Conservation (phyloP, 2,329 filamentous ascomycete genomes). For the Cercospora zeina region DNA sequence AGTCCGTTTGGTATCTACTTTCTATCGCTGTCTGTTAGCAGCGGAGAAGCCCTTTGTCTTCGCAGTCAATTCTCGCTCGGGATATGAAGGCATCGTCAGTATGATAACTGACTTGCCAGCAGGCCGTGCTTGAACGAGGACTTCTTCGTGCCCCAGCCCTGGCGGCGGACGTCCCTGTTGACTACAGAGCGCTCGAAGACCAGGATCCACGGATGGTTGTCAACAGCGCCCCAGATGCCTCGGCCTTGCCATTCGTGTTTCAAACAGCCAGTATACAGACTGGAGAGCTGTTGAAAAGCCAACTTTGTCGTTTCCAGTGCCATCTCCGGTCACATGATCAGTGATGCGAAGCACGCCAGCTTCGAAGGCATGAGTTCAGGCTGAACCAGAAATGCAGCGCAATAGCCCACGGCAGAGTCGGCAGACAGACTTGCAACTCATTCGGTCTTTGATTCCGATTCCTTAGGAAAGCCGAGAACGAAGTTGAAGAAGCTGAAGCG, state of each 20-base stretch:
- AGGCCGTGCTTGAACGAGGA: background rate
- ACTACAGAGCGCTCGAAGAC: background rate
- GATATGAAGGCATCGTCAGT: background rate
- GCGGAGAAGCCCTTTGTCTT: background rate
- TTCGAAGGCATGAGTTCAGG: background rate
- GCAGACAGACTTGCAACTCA: background rate
- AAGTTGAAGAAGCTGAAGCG: background rate
- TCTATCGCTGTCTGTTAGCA: background rate
- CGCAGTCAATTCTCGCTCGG: background rate
- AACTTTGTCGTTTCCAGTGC: background rate
- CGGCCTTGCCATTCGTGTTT: background rate
- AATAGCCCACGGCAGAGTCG: background rate
- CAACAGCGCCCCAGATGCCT: background rate
- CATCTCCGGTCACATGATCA: background rate
- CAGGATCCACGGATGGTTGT: background rate
- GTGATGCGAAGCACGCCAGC: background rate
- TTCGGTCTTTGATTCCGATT: background rate
- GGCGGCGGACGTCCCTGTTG: background rate
- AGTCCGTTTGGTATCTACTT: background rate
- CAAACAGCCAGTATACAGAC: background rate
- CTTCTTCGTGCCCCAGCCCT: background rate
- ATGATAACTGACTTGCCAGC: background rate
- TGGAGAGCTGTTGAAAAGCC: background rate
- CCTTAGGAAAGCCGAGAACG: background rate
- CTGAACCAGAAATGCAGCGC: background rate